Percentiles rank a stretch among this genome's conserved stretches.
Evolutionary conservation across 495 filamentous ascomycete species (phyloP).

Genomic region (Penicillium cataractarum): DNA sequence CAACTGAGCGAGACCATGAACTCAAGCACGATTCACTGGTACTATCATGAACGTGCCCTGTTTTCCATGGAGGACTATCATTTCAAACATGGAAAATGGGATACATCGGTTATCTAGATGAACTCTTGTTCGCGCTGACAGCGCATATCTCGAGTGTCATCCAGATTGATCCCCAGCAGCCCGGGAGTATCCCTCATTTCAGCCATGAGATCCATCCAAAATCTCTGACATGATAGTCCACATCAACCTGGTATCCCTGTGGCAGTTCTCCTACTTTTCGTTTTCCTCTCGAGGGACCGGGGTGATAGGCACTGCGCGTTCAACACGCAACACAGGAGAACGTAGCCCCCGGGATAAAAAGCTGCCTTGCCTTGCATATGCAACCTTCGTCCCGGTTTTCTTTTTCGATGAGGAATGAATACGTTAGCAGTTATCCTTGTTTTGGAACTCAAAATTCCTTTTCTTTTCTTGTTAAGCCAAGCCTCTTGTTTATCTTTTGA

Average conservation of each 20-base stretch:
- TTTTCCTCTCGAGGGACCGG: background rate
- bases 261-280: constrained; percentile 7
- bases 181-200: background rate
- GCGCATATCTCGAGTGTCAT: background rate
- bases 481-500: constrained; percentile 4
- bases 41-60: background rate
- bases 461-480: background rate
- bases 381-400: background rate
- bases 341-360: background rate
- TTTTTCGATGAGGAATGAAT: background rate
- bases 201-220: background rate
- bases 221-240: background rate
- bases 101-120: background rate
- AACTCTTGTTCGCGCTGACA: background rate
- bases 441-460: no score
- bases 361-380: background rate
- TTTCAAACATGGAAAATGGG: background rate
- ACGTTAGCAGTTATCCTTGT: constrained; percentile 5
- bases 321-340: constrained; percentile 25
- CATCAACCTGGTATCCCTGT: constrained; percentile 8
- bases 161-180: background rate
- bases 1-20: background rate
- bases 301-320: constrained; percentile 21
- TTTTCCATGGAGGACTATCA: background rate
- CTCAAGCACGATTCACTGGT: background rate